Base-by-base conservation (phyloP, 306 rosid species). In the Pachyrhizus erosus region DNA sequence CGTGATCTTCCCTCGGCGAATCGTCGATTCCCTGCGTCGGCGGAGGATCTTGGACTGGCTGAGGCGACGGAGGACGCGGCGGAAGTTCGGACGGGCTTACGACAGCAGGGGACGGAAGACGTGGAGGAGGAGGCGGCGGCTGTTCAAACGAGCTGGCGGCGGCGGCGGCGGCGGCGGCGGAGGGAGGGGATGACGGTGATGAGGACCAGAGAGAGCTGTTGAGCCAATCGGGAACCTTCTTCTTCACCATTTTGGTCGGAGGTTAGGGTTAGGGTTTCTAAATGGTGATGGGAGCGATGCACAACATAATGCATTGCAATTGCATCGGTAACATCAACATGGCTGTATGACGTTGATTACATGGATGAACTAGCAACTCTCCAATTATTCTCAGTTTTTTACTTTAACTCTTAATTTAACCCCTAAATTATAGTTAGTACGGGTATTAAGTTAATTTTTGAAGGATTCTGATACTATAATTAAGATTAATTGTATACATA, bases 191-290 rank as follows among this genome's bases (percentile, higher is more conserved):
- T 37, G 91, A 0, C 7, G 27, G 12, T 0, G 92, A 75, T 7
- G 94, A 83, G 39, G 97, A 89, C 99, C 98, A 96, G 79, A 96
- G 92, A 43, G 98, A 91, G 71, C 95, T 96, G 88, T 96, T 96
- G 80, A 96, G 98, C 99, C 99, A 96, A 61, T 96, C 98, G 33
- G 99, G 99, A 1, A 96, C 98, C 8, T 88, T 88, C 83, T 96
- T 96, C 89, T 87, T 92, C 89, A 86, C 78, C 98, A 96, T 93
- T 83, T 55, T 73, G 69, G 48, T 49, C 13, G 3, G 20, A 26
- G 52, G 14, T 70, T 49, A 1, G 49, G 52, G 75, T 5, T 81
- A 81, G 85, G 85, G 85, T 82, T 82, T 81, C 7, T 15, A 17
- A 62, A 48, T 60, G 24, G 33, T 3, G 43, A 64, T 29, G 61